phyloP scores from a whole-genome alignment of 345 rosid genomes.

The Sisymbrium altissimum region DNA sequence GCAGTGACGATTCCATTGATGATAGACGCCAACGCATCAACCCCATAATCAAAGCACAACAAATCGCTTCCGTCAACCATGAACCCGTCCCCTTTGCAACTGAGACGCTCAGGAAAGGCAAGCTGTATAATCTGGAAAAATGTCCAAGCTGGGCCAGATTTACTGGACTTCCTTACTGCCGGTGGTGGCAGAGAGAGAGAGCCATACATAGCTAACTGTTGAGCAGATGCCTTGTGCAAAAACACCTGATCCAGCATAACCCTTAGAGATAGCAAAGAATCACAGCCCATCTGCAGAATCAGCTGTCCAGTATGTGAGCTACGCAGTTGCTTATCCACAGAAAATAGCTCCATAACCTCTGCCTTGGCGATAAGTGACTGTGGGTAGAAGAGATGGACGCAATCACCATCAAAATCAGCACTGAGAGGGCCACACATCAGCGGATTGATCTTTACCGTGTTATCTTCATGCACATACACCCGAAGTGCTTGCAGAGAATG shows the following conservation, averaged over 20 bases:
- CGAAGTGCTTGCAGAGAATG: slow-evolving; percentile 92
- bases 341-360: slow-evolving; percentile 86
- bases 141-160: slow-evolving; percentile 58
- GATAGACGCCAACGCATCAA: slow-evolving; percentile 44
- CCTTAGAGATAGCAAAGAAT: slow-evolving; percentile 71
- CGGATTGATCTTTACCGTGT: slow-evolving; percentile 91
- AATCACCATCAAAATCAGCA: slow-evolving; percentile 99
- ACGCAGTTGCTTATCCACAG: slow-evolving; percentile 85
- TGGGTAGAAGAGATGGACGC: slow-evolving; percentile 89
- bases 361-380: slow-evolving; percentile 89
- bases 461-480: slow-evolving; percentile 88
- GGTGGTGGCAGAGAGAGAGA: slow-evolving; percentile 63
- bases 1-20: slow-evolving; percentile 61
- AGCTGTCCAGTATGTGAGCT: slow-evolving; percentile 90
- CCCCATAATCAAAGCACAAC: slow-evolving; percentile 41
- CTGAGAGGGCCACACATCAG: slow-evolving; percentile 86
- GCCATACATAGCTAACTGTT: slow-evolving; percentile 75
- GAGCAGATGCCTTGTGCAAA: slow-evolving; percentile 50
- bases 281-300: slow-evolving; percentile 70
- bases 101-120: slow-evolving; percentile 60
- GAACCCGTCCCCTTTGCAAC: slow-evolving; percentile 56
- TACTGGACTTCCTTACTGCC: slow-evolving; percentile 50
- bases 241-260: slow-evolving; percentile 52
- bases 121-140: slow-evolving; percentile 69
- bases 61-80: slow-evolving; percentile 57